phyloP scores from a whole-genome alignment of 257 asterid species.

The Coffea eugenioides region DNA sequence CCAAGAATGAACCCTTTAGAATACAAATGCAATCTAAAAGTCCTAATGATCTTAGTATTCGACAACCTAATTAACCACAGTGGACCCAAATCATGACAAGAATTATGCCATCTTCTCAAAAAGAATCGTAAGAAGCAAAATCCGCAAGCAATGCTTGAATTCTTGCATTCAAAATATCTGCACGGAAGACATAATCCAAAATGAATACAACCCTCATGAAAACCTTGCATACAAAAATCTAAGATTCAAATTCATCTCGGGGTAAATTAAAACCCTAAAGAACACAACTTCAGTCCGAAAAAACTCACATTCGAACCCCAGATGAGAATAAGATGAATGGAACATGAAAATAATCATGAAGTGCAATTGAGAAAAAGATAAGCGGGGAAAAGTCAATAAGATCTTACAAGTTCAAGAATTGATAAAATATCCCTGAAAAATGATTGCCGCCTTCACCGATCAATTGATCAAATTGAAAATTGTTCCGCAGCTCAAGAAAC shows the following conservation, averaged over 20 bases:
- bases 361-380: neutral
- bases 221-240: conserved; percentile 3
- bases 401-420: conserved; percentile 45
- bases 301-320: conserved; percentile 24
- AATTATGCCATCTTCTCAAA: neutral
- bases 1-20: conserved; percentile 27
- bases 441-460: conserved; percentile 20
- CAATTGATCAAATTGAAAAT: conserved; percentile 33
- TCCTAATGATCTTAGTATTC: conserved; percentile 8
- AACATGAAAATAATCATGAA: conserved; percentile 10
- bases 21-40: conserved; percentile 9
- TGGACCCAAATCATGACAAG: conserved; percentile 4
- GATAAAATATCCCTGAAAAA: conserved; percentile 21
- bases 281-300: conserved; percentile 25
- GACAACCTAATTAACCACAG: conserved; percentile 21
- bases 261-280: conserved; percentile 34
- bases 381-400: conserved; percentile 10
- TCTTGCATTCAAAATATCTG: conserved; percentile 42
- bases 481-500: conserved; percentile 38
- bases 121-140: neutral
- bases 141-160: conserved; percentile 20
- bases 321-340: conserved; percentile 14
- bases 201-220: conserved; percentile 29
- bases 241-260: conserved; percentile 20
- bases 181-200: conserved; percentile 39